Evolutionary conservation across 2,329 filamentous ascomycete species (phyloP), one percentile per base, ranked within the genome.

Genomic region (Cyclaneusma minus): DNA sequence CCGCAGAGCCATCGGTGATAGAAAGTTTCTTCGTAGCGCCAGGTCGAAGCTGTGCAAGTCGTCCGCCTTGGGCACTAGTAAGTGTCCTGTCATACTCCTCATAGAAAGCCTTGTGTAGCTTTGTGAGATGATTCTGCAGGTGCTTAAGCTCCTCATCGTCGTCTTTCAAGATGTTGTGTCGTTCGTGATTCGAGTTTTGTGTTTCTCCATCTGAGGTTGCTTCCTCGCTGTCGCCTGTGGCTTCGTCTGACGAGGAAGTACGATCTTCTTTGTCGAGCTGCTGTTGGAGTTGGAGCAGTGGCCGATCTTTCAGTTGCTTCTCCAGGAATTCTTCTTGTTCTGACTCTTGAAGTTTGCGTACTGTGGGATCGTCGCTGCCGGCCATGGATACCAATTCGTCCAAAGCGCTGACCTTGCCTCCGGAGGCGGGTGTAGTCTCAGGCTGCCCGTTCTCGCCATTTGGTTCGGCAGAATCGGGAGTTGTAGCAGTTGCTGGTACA

Each of bases 231-330:
- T 37, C 14, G 37, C 50, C 47, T 27, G 24, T 43, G 24, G 35
- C 40, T 39, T 51, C 52, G 24, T 52, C 54, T 12, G 59, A 42
- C 23, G 46, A 54, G 6, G 45, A 38, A 4, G 42, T 59, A 21
- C 82, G 73, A 38, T 85, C 80, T 42, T 84, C 80, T 40, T 82
- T 80, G 43, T 98, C 89, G 13, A 94, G 63, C 47, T 84, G 65
- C 42, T 93, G 80, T 50, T 98, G 89, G 55, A 92, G 78, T 45
- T 89, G 82, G n/a, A 92, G 57, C 15, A 98, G 55, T 0, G 89
- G 89, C 9, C 87, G 69, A 35, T 94, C 84, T 33, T 75, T 81
- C 11, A 95, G 64, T 51, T 98, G 89, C 33, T 84, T 82, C 44
- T 85, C 78, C 25, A 98, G 67, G 1, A 76, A 68, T 46, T 87